phyloP scores from a whole-genome alignment of 371 early-diverging fungal species.

The Apophysomyces variabilis region DNA sequence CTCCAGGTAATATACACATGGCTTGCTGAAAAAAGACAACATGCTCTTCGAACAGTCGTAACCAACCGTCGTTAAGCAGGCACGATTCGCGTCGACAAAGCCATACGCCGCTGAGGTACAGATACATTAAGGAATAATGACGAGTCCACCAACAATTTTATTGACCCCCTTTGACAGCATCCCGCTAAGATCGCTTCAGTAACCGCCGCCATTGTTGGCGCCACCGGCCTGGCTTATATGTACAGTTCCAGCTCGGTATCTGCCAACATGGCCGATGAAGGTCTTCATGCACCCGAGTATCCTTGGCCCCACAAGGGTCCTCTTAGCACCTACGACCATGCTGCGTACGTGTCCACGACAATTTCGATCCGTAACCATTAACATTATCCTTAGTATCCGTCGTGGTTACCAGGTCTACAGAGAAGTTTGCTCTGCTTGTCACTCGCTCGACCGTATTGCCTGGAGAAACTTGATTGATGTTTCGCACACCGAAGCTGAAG shows the following conservation, averaged over 20 bases:
- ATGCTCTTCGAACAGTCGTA: too few relatives aligned
- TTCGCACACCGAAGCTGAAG: conserved; percentile 91
- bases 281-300: conserved; percentile 88
- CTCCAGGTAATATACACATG: conserved; percentile 37
- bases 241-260: conserved; percentile 53
- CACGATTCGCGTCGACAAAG: conserved; percentile 54
- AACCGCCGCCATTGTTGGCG: conserved; percentile 63
- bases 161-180: conserved; percentile 28
- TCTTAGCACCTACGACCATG: conserved; percentile 92
- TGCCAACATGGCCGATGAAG: conserved; percentile 86
- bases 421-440: conserved; percentile 97
- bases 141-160: not conserved
- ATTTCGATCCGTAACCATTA: not conserved
- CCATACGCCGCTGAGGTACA: conserved; percentile 38
- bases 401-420: conserved; percentile 99
- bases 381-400: conserved; percentile 69
- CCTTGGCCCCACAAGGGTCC: conserved; percentile 89
- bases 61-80: conserved; percentile 27
- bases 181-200: conserved; percentile 52
- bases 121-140: conserved; percentile 16
- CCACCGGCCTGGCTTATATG: conserved; percentile 60
- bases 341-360: conserved; percentile 66
- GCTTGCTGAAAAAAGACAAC: too few relatives aligned
- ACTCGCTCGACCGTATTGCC: conserved; percentile 91
- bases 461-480: conserved; percentile 96